Base-by-base conservation (phyloP, 2,329 filamentous ascomycete species). In the Ceratocystis destructans region DNA sequence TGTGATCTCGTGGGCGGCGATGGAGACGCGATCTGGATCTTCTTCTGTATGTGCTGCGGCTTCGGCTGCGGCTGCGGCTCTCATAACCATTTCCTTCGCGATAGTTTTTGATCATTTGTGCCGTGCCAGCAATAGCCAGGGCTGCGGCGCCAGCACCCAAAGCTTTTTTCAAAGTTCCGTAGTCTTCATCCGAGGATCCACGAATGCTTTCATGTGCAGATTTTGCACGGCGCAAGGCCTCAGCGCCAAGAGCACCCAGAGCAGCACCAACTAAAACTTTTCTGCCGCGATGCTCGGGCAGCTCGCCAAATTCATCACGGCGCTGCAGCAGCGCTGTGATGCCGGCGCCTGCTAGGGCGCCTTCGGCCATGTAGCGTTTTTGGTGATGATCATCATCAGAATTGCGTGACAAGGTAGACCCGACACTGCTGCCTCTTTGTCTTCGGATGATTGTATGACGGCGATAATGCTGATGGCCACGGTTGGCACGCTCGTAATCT, bases 311-410 rank as follows among this genome's bases (percentile, higher is more conserved):
- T 65, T 77, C 77, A 63, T 79, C 78, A 61, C 81, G 79, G 22
- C 83, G 81, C 17, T 80, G 77, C 5, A 85, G 73, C 2, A 87
- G 74, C n/a, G 84, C 84, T 10, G 82, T 80, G 6, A 84, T 74
- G 62, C 84, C 84, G 20, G 84, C 84, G 17, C 83, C 84, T 33
- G 84, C 84, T 17, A 86, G 76, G 8, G 83, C 84, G n/a, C 84
- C 84, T 71, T 85, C 83, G 25, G 84, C 84, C 4, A 87, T 73
- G 70, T 85, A 81, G 53, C 81, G 80, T 72, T 79, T 84, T 70
- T 82, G 82, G 69, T 83, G 79, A 31, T 83, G 79, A 46, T 64
- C 66, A 5, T 62, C 61, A 33, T 62, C 66, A 10, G 68, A 69
- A 31, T 68, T 62, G 45, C 64, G 61, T 1, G 74, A 73, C 67